A percentile compares a stretch with the other conserved stretches of the same genome.
Evolutionary conservation across 2,329 filamentous ascomycete species (phyloP).

Genomic region (Botryotinia globosa): DNA sequence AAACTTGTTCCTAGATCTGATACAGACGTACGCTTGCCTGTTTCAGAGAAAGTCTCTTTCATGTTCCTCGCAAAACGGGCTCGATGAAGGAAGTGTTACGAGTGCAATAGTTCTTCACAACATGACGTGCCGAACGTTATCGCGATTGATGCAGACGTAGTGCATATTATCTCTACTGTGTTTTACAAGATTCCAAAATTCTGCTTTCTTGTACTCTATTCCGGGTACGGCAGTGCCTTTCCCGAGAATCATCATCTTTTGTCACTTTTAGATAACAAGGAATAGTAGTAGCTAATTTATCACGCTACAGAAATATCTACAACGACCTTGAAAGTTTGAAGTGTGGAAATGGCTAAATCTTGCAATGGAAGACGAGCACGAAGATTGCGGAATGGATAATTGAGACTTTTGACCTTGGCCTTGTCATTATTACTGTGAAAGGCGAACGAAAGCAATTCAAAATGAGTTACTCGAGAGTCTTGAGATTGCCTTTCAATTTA

Average conservation of each 20-base stretch:
- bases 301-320: not conserved
- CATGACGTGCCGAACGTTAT: constrained; percentile 2
- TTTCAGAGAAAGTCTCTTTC: not conserved
- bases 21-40: not conserved
- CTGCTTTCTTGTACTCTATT: not conserved
- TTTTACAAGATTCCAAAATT: not conserved
- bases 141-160: not conserved
- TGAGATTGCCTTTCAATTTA: not conserved
- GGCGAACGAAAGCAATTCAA: not conserved
- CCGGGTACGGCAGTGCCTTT: not conserved
- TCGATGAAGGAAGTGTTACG: constrained; percentile 5
- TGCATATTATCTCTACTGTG: not conserved
- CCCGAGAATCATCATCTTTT: not conserved
- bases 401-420: not conserved
- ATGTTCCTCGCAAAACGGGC: not conserved
- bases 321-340: too few species aligned
- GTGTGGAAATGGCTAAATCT: not conserved
- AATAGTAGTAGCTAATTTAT: not conserved
- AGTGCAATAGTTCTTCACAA: not conserved
- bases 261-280: not conserved
- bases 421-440: not conserved
- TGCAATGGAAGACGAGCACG: not conserved
- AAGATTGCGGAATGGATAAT: not conserved
- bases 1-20: not conserved
- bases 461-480: not conserved